These are phyloP conservation scores for Pichia inconspicua DNA, from an alignment of 1,139 yeast species.

Conservation along the genomic window DNA sequence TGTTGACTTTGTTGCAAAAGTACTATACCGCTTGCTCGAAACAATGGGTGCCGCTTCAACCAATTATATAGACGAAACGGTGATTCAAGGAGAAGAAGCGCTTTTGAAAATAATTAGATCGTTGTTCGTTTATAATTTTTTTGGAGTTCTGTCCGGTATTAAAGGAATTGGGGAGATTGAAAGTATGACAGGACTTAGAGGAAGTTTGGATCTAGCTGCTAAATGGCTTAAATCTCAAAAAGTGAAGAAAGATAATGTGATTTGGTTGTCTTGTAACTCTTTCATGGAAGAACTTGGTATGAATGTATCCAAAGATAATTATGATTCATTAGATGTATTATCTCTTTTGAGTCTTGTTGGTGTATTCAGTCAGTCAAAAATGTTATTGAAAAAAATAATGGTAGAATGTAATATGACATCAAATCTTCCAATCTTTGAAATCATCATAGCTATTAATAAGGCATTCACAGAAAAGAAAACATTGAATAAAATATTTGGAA, in stretches of 20 bases:
- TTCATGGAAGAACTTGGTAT: slow-evolving; percentile 12
- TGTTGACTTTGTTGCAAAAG: slow-evolving; percentile 40
- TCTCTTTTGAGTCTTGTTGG: slow-evolving; percentile 22
- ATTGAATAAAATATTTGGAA: slow-evolving; percentile 9
- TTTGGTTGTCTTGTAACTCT: slow-evolving; percentile 7
- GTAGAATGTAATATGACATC: slow-evolving; percentile 48
- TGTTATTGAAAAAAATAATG: slow-evolving; percentile 48
- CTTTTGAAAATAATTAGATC: slow-evolving; percentile 15
- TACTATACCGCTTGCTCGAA: slow-evolving; percentile 38
- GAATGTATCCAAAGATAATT: background rate
- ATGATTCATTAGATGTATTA: background rate
- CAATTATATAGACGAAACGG: background rate
- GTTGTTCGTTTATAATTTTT: slow-evolving; percentile 20
- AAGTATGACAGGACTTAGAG: slow-evolving; percentile 16
- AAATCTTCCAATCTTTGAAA: slow-evolving; percentile 32
- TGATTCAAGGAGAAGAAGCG: slow-evolving; percentile 20
- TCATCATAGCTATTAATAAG: slow-evolving; percentile 12
- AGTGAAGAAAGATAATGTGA: slow-evolving; percentile 1
- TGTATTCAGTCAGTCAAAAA: slow-evolving; percentile 47
- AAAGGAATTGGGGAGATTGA: slow-evolving; percentile 18
- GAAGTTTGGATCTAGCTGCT: slow-evolving; percentile 33
- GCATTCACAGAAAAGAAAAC: background rate
- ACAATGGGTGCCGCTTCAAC: slow-evolving; percentile 14
- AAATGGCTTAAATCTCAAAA: slow-evolving; percentile 33
- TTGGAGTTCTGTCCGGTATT: slow-evolving; percentile 19